These are phyloP conservation scores for Stentor coeruleus DNA, from an alignment of 73 alveolate species.

Conservation along the genomic window DNA sequence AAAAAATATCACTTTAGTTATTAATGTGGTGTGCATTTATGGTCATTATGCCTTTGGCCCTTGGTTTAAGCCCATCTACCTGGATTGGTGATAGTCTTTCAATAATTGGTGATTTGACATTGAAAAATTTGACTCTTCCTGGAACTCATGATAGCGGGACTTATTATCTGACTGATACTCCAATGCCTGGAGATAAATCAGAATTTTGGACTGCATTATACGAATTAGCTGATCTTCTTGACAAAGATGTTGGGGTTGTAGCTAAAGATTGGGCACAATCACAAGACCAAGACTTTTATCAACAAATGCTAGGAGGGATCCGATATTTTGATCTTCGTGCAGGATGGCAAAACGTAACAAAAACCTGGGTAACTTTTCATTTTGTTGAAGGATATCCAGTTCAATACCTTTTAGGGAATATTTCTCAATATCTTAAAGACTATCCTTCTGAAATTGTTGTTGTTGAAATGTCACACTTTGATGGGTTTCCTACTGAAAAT, in stretches of 20 bases:
- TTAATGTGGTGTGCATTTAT: too few species aligned
- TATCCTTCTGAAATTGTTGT: constrained; percentile 1
- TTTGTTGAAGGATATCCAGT: background rate
- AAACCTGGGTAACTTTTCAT: constrained; percentile 6
- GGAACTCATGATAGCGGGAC: constrained; percentile 25
- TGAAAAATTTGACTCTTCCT: constrained; percentile 7
- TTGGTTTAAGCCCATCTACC: background rate
- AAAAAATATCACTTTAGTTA: too few species aligned
- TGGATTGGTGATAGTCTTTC: background rate
- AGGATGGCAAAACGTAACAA: constrained; percentile 7
- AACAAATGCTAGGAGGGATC: constrained; percentile 10
- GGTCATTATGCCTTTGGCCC: background rate
- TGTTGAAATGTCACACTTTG: constrained; percentile 3
- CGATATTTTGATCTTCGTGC: constrained; percentile 22
- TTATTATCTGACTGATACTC: background rate
- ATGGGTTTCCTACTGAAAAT: background rate
- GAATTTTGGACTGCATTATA: constrained; percentile 19
- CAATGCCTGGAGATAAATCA: background rate
- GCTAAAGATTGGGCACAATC: constrained; percentile 13
- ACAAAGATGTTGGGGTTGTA: background rate
- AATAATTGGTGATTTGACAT: background rate
- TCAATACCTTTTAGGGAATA: background rate
- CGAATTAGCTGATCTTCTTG: constrained; percentile 10
- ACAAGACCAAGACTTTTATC: constrained; percentile 2
- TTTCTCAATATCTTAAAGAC: background rate